A percentile compares a stretch with the other conserved stretches of the same genome.
These are phyloP conservation scores for Zymoseptoria ardabiliae DNA, from an alignment of 2,329 filamentous ascomycete genomes.

Conservation along the genomic window DNA sequence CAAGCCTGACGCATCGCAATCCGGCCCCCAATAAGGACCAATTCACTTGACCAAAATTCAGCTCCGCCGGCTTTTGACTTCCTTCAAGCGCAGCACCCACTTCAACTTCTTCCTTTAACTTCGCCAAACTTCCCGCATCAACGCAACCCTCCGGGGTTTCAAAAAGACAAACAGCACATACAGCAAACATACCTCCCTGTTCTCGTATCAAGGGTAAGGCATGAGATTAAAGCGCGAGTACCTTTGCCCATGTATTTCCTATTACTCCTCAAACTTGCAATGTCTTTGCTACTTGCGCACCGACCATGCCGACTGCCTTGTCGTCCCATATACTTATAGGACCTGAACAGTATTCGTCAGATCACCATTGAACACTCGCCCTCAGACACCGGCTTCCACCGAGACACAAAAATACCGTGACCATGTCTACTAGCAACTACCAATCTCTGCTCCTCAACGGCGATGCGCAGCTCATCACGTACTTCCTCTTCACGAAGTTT, in stretches of 20 bases:
- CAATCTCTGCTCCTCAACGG: background rate
- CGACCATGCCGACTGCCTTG: background rate
- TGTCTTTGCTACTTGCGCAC: background rate
- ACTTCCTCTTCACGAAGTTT: background rate
- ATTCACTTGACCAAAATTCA: background rate
- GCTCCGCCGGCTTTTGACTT: background rate
- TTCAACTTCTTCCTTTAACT: background rate
- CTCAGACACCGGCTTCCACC: background rate
- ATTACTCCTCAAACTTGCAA: background rate
- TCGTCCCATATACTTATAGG: background rate
- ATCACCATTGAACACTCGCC: background rate
- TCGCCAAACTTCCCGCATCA: background rate
- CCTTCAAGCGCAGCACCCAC: too few relatives aligned
- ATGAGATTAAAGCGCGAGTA: background rate
- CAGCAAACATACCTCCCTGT: background rate
- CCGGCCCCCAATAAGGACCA: too few relatives aligned
- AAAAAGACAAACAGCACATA: background rate
- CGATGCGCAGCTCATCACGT: background rate
- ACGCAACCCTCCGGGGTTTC: background rate
- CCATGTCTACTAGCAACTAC: background rate
- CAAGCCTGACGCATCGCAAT: too few relatives aligned
- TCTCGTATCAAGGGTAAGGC: background rate
- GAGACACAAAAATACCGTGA: background rate
- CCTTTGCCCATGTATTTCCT: background rate
- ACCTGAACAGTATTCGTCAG: background rate